Evolutionary conservation across 2,329 filamentous ascomycete species (phyloP).

Genomic region (Nothophoma quercina): DNA sequence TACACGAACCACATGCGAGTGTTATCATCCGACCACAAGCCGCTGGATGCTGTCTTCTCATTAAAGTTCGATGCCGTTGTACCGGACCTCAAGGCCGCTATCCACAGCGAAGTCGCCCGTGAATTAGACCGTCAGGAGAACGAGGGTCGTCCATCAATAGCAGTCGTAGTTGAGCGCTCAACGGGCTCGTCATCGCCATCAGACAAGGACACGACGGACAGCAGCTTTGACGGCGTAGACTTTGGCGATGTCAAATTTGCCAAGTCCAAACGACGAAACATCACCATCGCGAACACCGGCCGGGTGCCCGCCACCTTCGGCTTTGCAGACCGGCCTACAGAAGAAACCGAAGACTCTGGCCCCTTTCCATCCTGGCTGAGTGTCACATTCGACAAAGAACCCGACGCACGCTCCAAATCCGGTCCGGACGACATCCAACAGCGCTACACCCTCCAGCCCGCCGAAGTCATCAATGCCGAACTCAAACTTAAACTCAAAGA

Average conservation of each 20-base stretch:
- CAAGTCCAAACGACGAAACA: constrained; percentile 67
- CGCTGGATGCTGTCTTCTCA: constrained; percentile 81
- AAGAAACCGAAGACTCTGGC: constrained; percentile 53
- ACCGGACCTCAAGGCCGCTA: constrained; percentile 79
- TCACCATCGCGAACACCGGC: constrained; percentile 94
- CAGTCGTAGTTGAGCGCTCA: constrained; percentile 75
- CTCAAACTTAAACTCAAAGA: constrained; percentile 73
- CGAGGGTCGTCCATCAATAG: constrained; percentile 82
- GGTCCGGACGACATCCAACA: constrained; percentile 43
- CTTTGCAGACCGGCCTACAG: constrained; percentile 76
- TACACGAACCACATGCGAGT: constrained; percentile 92
- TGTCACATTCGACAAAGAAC: constrained; percentile 67
- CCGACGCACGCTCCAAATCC: constrained; percentile 46
- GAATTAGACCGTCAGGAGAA: constrained; percentile 93
- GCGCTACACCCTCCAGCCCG: constrained; percentile 78
- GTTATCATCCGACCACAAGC: constrained; percentile 94
- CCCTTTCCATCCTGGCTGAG: constrained; percentile 72
- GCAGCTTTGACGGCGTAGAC: constrained; percentile 67
- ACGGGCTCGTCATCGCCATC: constrained; percentile 35
- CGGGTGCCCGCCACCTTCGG: constrained; percentile 79
- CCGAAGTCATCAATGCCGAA: constrained; percentile 77
- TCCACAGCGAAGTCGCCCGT: constrained; percentile 86
- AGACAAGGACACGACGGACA: constrained; percentile 45
- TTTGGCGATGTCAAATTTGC: constrained; percentile 80
- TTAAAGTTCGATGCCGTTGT: constrained; percentile 87